These are phyloP conservation scores for Orbilia brochopaga DNA, from an alignment of 2,329 filamentous ascomycete species.

Conservation along the genomic window DNA sequence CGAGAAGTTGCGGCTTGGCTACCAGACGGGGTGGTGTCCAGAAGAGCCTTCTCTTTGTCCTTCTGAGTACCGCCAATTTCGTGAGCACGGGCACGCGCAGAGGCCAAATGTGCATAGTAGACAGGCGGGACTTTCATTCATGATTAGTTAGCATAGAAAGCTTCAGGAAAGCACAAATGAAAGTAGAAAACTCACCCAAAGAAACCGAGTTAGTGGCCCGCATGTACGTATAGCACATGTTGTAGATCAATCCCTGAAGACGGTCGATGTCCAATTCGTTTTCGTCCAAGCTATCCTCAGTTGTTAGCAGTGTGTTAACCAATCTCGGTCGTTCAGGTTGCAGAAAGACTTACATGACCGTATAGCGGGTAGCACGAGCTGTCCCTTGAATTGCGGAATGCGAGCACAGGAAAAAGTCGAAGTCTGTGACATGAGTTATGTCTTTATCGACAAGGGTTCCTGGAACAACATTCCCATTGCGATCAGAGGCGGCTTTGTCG, in stretches of 20 bases:
- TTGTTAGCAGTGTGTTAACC: slow-evolving; percentile 1
- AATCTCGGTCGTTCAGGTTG: neutral
- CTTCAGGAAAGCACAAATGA: neutral
- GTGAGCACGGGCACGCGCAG: slow-evolving; percentile 78
- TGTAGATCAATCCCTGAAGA: slow-evolving; percentile 87
- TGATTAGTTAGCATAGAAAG: slow-evolving; percentile 24
- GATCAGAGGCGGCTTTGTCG: slow-evolving; percentile 66
- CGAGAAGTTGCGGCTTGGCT: slow-evolving; percentile 15
- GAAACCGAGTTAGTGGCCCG: slow-evolving; percentile 93
- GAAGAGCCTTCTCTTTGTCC: slow-evolving; percentile 55
- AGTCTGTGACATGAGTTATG: slow-evolving; percentile 88
- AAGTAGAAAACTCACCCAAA: slow-evolving; percentile 61
- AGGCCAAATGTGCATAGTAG: slow-evolving; percentile 93
- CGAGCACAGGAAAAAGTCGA: slow-evolving; percentile 78
- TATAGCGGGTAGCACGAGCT: slow-evolving; percentile 88
- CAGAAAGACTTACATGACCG: slow-evolving; percentile 67
- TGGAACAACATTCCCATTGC: slow-evolving; percentile 80
- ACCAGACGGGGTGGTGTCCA: slow-evolving; percentile 35
- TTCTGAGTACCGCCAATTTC: slow-evolving; percentile 59
- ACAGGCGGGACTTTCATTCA: slow-evolving; percentile 71
- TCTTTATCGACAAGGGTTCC: slow-evolving; percentile 87
- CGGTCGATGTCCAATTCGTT: slow-evolving; percentile 70
- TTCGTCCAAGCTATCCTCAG: slow-evolving; percentile 68
- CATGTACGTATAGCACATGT: slow-evolving; percentile 92
- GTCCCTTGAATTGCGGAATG: slow-evolving; percentile 91